Evolutionary conservation across 306 rosid species (phyloP).

Genomic region (Mimosa bimucronata): DNA sequence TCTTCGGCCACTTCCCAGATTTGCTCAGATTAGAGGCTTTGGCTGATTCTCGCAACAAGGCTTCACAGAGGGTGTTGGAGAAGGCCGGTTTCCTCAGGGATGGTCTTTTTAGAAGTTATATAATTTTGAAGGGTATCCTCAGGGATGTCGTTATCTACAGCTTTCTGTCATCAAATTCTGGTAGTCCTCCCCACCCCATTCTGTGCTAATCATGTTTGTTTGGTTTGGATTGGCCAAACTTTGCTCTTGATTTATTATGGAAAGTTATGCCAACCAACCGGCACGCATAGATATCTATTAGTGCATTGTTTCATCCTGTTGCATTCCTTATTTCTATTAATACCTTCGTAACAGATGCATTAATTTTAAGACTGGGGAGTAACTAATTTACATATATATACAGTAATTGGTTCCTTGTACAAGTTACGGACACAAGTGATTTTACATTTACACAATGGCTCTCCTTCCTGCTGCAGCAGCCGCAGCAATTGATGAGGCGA

Average conservation of each 20-base stretch:
- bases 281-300: background rate
- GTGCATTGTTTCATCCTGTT: background rate
- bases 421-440: constrained; percentile 32
- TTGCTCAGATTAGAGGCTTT: constrained; percentile 60
- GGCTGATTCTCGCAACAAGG: constrained; percentile 44
- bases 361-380: constrained; percentile 12
- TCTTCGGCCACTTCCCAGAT: constrained; percentile 50
- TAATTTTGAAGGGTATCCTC: constrained; percentile 41
- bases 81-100: constrained; percentile 64
- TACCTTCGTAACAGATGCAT: background rate
- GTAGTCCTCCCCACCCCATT: background rate
- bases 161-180: constrained; percentile 45
- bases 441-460: constrained; percentile 55
- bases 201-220: background rate
- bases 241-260: background rate
- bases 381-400: constrained; percentile 35
- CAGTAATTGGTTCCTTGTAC: constrained; percentile 37
- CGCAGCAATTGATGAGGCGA: background rate
- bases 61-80: constrained; percentile 71
- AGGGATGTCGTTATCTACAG: constrained; percentile 50
- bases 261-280: background rate
- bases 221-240: background rate
- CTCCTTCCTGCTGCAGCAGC: constrained; percentile 49
- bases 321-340: background rate
- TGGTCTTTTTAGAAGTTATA: constrained; percentile 63